A percentile compares a stretch with the other conserved stretches of the same genome.
Conservation (phyloP, 1,139 yeast genomes). For the Williopsis jadinii region DNA sequence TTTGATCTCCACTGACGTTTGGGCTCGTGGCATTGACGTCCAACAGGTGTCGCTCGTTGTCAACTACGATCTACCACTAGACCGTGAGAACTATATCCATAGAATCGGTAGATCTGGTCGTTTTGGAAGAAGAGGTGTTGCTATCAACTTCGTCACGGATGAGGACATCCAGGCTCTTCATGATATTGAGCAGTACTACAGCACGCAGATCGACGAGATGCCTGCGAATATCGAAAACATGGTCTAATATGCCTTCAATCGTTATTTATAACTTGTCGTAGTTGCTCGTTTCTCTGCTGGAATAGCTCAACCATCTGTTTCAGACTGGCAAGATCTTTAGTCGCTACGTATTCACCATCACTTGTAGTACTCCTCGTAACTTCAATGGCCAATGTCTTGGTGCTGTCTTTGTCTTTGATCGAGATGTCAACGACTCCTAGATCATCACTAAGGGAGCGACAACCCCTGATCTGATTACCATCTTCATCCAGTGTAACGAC, state of each 20-base stretch:
- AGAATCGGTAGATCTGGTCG: slow-evolving; percentile 94
- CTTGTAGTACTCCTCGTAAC: slow-evolving; percentile 24
- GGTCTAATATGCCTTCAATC: neutral
- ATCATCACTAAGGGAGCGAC: slow-evolving; percentile 25
- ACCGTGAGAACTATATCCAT: slow-evolving; percentile 85
- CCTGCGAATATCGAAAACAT: slow-evolving; percentile 59
- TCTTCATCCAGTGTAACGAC: slow-evolving; percentile 24
- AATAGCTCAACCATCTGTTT: slow-evolving; percentile 28
- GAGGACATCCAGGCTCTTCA: slow-evolving; percentile 55
- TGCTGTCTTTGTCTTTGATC: slow-evolving; percentile 17
- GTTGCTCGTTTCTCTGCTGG: slow-evolving; percentile 30
- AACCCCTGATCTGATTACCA: slow-evolving; percentile 18
- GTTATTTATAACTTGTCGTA: slow-evolving; percentile 18
- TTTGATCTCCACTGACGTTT: slow-evolving; percentile 88
- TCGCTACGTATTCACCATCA: slow-evolving; percentile 21
- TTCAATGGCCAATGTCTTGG: slow-evolving; percentile 24
- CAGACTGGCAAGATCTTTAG: slow-evolving; percentile 21
- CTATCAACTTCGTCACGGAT: slow-evolving; percentile 77
- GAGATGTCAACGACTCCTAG: slow-evolving; percentile 21
- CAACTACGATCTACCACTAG: slow-evolving; percentile 83
- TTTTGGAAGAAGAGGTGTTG: slow-evolving; percentile 94
- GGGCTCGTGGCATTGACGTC: slow-evolving; percentile 98
- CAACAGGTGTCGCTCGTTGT: slow-evolving; percentile 95
- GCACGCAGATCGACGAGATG: slow-evolving; percentile 78
- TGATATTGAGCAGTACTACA: slow-evolving; percentile 73